Evolutionary conservation across 768 basidiomycete species (phyloP), one percentile per base, ranked within the genome.

Genomic region (Suillus occidentalis): DNA sequence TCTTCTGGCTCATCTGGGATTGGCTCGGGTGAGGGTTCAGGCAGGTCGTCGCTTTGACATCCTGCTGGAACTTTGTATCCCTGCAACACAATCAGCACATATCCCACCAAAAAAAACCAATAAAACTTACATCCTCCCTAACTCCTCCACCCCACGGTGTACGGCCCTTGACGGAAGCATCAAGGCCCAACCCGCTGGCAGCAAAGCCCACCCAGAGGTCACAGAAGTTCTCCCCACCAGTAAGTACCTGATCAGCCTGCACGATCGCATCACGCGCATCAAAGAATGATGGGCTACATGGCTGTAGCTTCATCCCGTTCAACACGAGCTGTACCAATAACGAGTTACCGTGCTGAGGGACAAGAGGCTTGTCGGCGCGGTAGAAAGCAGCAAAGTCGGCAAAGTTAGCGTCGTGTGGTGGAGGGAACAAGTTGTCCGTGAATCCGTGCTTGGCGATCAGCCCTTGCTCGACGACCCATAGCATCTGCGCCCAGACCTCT

Each of bases 61-160:
- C 76, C 74, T 62, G 71, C 68, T 25, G 83, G 84, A n/a, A 81
- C 73, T 22, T 70, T 65, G 73, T 65, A 70, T 49, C 84, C 86
- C 78, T 86, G 61, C 59, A 55, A 65, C 50, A 22, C 25, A 8
- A 1, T 4, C 13, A 72, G 34, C 16, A 28, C 10, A 28, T 50
- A n/a, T 45, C 49, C 22, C 31, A 55, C 34, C 3, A 12, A 4
- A 1, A 40, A 53, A 63, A 14, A 3, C 9, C 1, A 53, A 13
- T n/a, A 1, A 16, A 8, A 70, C 79, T 67, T 71, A 84, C 91
- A 69, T 94, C 85, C 20, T 82, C 83, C 66, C 95, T 84, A 61
- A 92, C 79, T 65, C 95, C 95, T 84, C 94, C 94, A 71, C 95
- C 95, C 95, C 95, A 97, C 20, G 94, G 95, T 9, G 92, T 93